Evolutionary conservation across 148 eudicot genomes (phyloP).

Genomic region (Camellia sinensis): DNA sequence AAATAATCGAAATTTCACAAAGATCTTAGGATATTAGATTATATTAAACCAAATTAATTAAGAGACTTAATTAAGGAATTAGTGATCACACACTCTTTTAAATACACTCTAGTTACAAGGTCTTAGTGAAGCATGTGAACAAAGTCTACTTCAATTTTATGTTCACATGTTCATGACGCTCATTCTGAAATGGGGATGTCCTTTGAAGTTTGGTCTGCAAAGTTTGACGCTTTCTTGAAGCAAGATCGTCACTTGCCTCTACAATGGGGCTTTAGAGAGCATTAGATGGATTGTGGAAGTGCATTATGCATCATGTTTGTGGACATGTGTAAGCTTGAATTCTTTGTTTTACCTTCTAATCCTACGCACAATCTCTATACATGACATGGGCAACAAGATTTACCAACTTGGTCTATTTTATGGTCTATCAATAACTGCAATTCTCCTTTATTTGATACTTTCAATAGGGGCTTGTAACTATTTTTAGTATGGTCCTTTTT

Average conservation of each 20-base stretch:
- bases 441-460: neutral
- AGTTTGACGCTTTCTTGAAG: neutral
- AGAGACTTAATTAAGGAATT: too few relatives aligned
- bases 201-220: neutral
- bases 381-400: conserved; percentile 8
- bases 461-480: neutral
- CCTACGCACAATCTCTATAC: neutral
- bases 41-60: too few relatives aligned
- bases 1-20: too few relatives aligned
- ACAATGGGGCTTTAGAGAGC: neutral
- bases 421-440: neutral
- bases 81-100: too few relatives aligned
- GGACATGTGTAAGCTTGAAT: neutral
- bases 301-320: neutral
- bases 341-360: neutral
- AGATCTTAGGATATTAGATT: too few relatives aligned
- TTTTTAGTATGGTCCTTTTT: neutral
- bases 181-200: neutral
- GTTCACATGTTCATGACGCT: neutral
- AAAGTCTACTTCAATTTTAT: too few relatives aligned
- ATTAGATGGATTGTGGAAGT: neutral
- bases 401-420: conserved; percentile 1
- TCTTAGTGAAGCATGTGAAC: too few relatives aligned
- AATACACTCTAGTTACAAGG: too few relatives aligned
- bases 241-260: neutral